Conservation (phyloP, 2,329 filamentous ascomycete genomes). For the Ascochyta rabiei region DNA sequence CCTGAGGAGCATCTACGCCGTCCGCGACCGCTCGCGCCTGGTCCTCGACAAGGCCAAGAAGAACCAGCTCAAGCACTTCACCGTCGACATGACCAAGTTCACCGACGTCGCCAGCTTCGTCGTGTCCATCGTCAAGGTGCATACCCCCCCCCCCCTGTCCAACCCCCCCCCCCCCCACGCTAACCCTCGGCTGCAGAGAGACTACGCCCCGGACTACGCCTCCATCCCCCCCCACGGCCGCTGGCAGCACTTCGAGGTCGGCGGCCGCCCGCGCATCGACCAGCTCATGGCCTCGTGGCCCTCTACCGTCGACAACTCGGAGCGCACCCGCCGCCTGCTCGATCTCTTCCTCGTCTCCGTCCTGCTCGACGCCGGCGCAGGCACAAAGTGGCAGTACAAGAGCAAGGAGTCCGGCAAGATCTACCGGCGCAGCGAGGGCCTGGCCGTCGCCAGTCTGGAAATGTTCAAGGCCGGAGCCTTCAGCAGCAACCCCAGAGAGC, state of each 20-base stretch:
- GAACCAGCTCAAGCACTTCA: slow-evolving; percentile 83
- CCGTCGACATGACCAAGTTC: slow-evolving; percentile 86
- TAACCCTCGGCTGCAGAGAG: slow-evolving; percentile 58
- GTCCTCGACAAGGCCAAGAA: slow-evolving; percentile 77
- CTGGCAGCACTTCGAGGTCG: slow-evolving; percentile 67
- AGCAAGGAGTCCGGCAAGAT: slow-evolving; percentile 83
- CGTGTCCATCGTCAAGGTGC: slow-evolving; percentile 91
- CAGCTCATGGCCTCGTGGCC: slow-evolving; percentile 74
- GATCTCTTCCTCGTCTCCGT: slow-evolving; percentile 83
- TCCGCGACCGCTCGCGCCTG: slow-evolving; percentile 77
- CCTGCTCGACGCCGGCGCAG: slow-evolving; percentile 84
- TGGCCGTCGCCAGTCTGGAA: slow-evolving; percentile 78
- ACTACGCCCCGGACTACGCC: slow-evolving; percentile 71
- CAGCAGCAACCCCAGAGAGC: slow-evolving; percentile 80
- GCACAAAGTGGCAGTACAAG: slow-evolving; percentile 89
- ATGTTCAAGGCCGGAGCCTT: slow-evolving; percentile 96
- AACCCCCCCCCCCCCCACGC: neutral
- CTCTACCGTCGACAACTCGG: slow-evolving; percentile 70
- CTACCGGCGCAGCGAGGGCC: slow-evolving; percentile 85
- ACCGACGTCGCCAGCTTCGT: slow-evolving; percentile 83
- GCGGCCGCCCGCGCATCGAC: slow-evolving; percentile 74
- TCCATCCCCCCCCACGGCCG: slow-evolving; percentile 85
- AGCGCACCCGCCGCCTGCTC: slow-evolving; percentile 75
- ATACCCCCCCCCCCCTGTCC: slow-evolving; percentile 27
- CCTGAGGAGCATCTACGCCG: slow-evolving; percentile 84